These are phyloP conservation scores for Diversispora epigaea DNA, from an alignment of 192 early-diverging fungal species.

Conservation along the genomic window DNA sequence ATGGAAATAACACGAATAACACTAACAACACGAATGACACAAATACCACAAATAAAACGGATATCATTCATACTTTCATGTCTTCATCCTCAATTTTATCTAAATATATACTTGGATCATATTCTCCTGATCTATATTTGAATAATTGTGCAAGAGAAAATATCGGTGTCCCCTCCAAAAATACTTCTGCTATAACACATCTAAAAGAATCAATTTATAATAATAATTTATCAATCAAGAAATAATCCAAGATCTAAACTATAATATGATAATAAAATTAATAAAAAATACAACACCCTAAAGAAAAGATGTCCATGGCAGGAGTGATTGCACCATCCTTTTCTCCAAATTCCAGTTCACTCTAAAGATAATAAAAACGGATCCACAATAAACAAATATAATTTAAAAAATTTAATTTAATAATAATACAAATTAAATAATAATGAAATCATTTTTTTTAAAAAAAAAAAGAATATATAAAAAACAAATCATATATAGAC, in stretches of 20 bases:
- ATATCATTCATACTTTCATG: slow-evolving; percentile 57
- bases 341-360: slow-evolving; percentile 35
- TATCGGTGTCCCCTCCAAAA: slow-evolving; percentile 88
- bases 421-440: background rate
- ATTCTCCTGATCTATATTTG: slow-evolving; percentile 81
- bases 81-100: slow-evolving; percentile 81
- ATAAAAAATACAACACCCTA: slow-evolving; percentile 61
- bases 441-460: background rate
- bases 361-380: slow-evolving; percentile 30
- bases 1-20: no score
- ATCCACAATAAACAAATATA: no score
- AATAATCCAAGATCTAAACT: background rate
- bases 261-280: background rate
- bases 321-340: slow-evolving; percentile 55
- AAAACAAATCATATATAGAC: no score
- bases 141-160: slow-evolving; percentile 92
- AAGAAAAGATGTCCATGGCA: slow-evolving; percentile 94
- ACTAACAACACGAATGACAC: no score
- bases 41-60: no score
- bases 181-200: slow-evolving; percentile 89
- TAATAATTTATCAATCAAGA: no score
- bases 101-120: slow-evolving; percentile 65
- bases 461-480: slow-evolving; percentile 2
- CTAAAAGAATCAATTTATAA: no score
- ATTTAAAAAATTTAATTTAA: no score